Evolutionary conservation across 2,329 filamentous ascomycete species (phyloP), one percentile per base, ranked within the genome.

Genomic region (Diaporthe longicolla): DNA sequence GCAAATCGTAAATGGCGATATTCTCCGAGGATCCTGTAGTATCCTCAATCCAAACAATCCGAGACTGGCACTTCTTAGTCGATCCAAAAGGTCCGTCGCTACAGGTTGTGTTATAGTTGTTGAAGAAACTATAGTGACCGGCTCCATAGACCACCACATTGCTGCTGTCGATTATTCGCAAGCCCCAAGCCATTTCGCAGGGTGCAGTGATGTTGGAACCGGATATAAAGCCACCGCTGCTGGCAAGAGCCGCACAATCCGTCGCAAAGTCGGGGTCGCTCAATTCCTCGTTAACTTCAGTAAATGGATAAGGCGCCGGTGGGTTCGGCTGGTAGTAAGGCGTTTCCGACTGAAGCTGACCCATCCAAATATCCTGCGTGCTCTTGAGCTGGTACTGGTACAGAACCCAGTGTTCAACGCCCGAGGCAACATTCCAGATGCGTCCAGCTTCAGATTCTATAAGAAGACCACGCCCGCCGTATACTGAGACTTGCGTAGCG

Each of bases 271-370:
- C 83, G 0, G 88, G 88, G 74, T 91, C 88, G 69, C 82, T 79
- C 61, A 86, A 81, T 6, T 80, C 79, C 2, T 78, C 61, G 71
- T 79, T 76, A 37, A 84, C 82, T 0, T 82, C 76, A 0, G 83
- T 80, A 81, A 93, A 93, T 0, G 90, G 92, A 11, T 83, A 83
- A 0, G 87, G 86, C 0, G 91, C 90, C n/a, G 83, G 83, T 0
- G 92, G 92, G 78, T 88, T 90, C 32, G 91, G 90, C 81, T 94
- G 92, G 82, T 89, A 93, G 83, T 94, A 94, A 0, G 92, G 89
- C 4, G 92, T 91, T 81, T 94, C 92, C 63, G 92, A 91, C 79
- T 94, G 92, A 65, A 91, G 88, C 78, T 91, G 87, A 26, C 90
- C 91, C 78, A 91, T 88, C 80, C 89, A 92, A 71, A 93, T 82